Evolutionary conservation across 2,329 filamentous ascomycete species (phyloP), one percentile per base, ranked within the genome.

Genomic region (Mollisiaceae sp.): DNA sequence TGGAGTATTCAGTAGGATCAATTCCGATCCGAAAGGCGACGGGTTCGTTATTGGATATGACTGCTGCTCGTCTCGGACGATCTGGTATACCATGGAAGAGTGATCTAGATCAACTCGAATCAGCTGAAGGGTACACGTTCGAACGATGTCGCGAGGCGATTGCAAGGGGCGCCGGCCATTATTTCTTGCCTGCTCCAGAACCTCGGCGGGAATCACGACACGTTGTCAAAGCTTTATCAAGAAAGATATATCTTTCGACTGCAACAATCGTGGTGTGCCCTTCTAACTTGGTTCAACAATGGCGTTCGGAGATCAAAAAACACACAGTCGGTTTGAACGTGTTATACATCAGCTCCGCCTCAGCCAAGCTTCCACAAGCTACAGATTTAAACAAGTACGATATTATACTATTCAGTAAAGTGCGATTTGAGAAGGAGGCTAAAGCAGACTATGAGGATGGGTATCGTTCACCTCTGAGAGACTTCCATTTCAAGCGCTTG

Each of bases 401-500:
- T 72, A 80, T 97, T 3, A 78, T 97, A 2, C 78, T 98, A 0
- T 92, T 97, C 72, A 91, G 91, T 0, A 88, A 90, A 45, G 82
- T 82, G 22, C 85, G 89, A 0, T 93, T 97, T 69, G 91, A 95
- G 69, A 82, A 80, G 65, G 89, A 91, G 76, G 89, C 80, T 41
- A 81, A 80, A 65, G 82, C 84, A 69, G 81, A 81, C 1, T 75
- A 80, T 14, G 80, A 86, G 65, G 73, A 75, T 2, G 71, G 76
- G 45, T 85, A 87, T 38, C 75, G 83, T 11, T 91, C 88, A 1
- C 86, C 90, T 0, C 78, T 97, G 20, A 87, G 87, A 45, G 78
- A 86, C 8, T 78, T 97, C 3, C 93, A 92, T 71, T 97, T 94
- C 84, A 89, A 97, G 72, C 85, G 94, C 1, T 89, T 96, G 56